Base-by-base conservation (phyloP, 1,284 basidiomycete genomes). In the Lentinus polychrous region DNA sequence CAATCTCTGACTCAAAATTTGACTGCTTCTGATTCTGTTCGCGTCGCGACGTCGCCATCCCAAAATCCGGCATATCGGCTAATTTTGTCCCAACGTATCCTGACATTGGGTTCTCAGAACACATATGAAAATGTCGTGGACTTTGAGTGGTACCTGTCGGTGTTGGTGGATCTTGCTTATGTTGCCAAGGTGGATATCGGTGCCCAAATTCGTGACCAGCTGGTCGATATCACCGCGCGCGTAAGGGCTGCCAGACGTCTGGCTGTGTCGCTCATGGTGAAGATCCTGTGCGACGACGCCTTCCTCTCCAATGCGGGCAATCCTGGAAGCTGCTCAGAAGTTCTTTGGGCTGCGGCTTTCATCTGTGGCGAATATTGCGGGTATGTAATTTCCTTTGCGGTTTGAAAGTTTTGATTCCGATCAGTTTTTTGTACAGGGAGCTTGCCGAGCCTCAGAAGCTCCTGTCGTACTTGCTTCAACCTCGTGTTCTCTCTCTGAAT, bases 141-240 rank as follows among this genome's bases (percentile, higher is more conserved):
- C 67, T 97, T 98, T 61, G 87, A 94, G 59, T 99, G 96, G 96
- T 96, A 93, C 62, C 73, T 98, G 22, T 95, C 94, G 7, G 91
- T 94, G 2, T 80, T 97, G 20, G 78, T 96, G 40, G 91, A 96
- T 57, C 76, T 99, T 2, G 82, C 90, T 0, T 91, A 93, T 61
- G 77, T 97, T 39, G 86, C 87, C 39, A 80, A 81, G 37, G 90
- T 84, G 40, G 72, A 86, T 58, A 73, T 95, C 31, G 92, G 91
- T 0, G 57, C 68, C 0, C 77, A 83, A 57, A 84, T 96, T 51
- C 76, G 84, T 4, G 82, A 89, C 55, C 87, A 93, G 58, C 71
- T 99, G 2, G 81, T 95, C 17, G 95, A 98, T 60, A 78, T 99
- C 17, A 81, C 85, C 1, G 86, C 85, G 18, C 78, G 95, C 8